Percentiles rank a stretch among this genome's conserved stretches.
These are phyloP conservation scores for Aquilaria agallochum DNA, from an alignment of 441 rosid species.

Conservation along the genomic window DNA sequence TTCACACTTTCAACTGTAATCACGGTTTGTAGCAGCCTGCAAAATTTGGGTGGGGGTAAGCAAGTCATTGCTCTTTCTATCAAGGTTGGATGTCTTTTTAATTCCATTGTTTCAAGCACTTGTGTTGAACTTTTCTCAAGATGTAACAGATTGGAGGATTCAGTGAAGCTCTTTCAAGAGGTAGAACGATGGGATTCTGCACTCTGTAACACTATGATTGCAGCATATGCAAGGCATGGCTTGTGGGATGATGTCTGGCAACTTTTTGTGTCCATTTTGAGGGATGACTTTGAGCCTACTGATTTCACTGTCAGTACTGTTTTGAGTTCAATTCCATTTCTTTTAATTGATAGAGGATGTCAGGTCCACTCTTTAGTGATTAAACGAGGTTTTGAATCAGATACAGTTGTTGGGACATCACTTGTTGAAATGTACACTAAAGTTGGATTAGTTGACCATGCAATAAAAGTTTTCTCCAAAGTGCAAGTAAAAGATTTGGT, in stretches of 20 bases:
- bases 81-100: slow-evolving; percentile 65
- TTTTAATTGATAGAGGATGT: slow-evolving; percentile 43
- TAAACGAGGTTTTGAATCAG: slow-evolving; percentile 50
- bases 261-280: slow-evolving; percentile 35
- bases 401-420: slow-evolving; percentile 51
- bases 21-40: slow-evolving; percentile 42
- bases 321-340: slow-evolving; percentile 40
- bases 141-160: slow-evolving; percentile 74
- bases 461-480: slow-evolving; percentile 38
- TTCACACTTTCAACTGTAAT: slow-evolving; percentile 43
- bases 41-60: slow-evolving; percentile 58
- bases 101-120: slow-evolving; percentile 65
- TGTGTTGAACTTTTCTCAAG: slow-evolving; percentile 67
- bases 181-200: slow-evolving; percentile 45
- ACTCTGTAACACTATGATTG: slow-evolving; percentile 52
- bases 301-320: slow-evolving; percentile 53
- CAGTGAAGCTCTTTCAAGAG: slow-evolving; percentile 50
- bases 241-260: slow-evolving; percentile 44
- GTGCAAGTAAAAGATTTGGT: slow-evolving; percentile 50
- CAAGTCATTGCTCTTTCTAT: slow-evolving; percentile 50
- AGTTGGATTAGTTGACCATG: slow-evolving; percentile 44
- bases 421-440: slow-evolving; percentile 60
- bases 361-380: slow-evolving; percentile 60
- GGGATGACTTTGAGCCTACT: slow-evolving; percentile 43
- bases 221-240: slow-evolving; percentile 50